Conservation (phyloP, 805 yeast species). For the Lachancea mirantina region DNA sequence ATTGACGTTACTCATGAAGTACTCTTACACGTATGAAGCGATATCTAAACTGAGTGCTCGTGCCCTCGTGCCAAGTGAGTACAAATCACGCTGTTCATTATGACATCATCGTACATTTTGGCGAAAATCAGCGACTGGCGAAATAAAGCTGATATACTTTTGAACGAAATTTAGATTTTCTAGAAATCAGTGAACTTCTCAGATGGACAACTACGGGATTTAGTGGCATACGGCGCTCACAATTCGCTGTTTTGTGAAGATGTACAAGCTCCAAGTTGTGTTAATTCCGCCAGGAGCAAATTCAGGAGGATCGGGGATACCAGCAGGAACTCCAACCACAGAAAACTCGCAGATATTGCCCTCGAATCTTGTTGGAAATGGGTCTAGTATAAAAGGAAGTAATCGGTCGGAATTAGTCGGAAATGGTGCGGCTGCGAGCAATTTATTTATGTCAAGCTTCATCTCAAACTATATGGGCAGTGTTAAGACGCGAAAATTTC, state of each 20-base stretch:
- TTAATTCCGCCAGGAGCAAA: conserved; percentile 37
- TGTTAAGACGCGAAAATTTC: conserved; percentile 42
- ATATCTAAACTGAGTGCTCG: no score
- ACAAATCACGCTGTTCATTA: no score
- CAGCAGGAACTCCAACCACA: conserved; percentile 15
- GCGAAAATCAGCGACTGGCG: no score
- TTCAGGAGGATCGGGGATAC: conserved; percentile 16
- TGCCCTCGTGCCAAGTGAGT: no score
- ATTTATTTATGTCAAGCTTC: conserved; percentile 11
- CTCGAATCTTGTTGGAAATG: conserved; percentile 8
- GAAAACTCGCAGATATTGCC: conserved; percentile 23
- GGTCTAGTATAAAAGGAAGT: conserved; percentile 5
- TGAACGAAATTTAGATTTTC: no score
- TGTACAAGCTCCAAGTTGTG: conserved; percentile 41
- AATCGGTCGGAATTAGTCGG: conserved; percentile 3
- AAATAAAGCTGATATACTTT: no score
- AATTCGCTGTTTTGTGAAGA: conserved; percentile 9
- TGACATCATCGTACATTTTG: no score
- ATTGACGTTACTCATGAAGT: no score
- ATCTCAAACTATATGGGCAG: conserved; percentile 21
- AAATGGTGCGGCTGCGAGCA: conserved; percentile 7
- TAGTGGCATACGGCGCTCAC: no score
- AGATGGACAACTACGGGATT: no score
- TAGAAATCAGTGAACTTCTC: no score
- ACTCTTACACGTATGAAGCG: no score